Evolutionary conservation across 1,139 yeast genomes (phyloP).

Genomic region (Geotrichum bryndzae): DNA sequence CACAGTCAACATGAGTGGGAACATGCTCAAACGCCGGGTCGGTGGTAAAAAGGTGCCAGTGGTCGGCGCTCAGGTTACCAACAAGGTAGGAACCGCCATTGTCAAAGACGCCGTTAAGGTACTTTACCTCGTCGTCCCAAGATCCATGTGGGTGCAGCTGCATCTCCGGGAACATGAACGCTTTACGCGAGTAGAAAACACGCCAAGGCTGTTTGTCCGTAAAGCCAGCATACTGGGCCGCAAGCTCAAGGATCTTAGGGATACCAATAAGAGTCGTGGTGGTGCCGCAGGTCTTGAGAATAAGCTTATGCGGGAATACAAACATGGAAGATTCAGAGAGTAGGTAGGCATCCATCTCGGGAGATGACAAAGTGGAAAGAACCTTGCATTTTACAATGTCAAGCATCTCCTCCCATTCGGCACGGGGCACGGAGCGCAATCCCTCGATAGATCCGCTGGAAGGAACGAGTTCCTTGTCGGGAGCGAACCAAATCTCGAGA

Average conservation of each 20-base stretch:
- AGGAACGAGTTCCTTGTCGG: constrained; percentile 38
- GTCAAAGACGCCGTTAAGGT: constrained; percentile 57
- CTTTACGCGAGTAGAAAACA: constrained; percentile 83
- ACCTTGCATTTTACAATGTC: constrained; percentile 86
- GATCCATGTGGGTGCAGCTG: constrained; percentile 77
- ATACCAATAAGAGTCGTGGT: constrained; percentile 84
- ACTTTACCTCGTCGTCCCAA: constrained; percentile 76
- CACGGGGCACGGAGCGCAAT: constrained; percentile 59
- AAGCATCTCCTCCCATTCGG: constrained; percentile 64
- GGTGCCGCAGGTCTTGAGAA: constrained; percentile 93
- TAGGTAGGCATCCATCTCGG: constrained; percentile 71
- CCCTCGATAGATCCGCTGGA: constrained; percentile 30
- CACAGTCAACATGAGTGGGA: constrained; percentile 11
- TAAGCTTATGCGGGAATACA: constrained; percentile 78
- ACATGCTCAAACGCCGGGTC: constrained; percentile 25
- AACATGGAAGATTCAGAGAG: constrained; percentile 86
- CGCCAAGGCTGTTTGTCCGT: constrained; percentile 45
- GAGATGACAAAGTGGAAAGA: constrained; percentile 67
- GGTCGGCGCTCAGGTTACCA: constrained; percentile 75
- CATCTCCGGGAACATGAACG: constrained; percentile 85
- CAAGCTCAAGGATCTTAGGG: constrained; percentile 52
- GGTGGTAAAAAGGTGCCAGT: constrained; percentile 84
- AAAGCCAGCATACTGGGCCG: constrained; percentile 36
- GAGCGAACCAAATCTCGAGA: constrained; percentile 84
- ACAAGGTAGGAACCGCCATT: constrained; percentile 68